phyloP scores from a whole-genome alignment of 2,329 filamentous ascomycete species.

The Aspergillus pseudoglaucus region DNA sequence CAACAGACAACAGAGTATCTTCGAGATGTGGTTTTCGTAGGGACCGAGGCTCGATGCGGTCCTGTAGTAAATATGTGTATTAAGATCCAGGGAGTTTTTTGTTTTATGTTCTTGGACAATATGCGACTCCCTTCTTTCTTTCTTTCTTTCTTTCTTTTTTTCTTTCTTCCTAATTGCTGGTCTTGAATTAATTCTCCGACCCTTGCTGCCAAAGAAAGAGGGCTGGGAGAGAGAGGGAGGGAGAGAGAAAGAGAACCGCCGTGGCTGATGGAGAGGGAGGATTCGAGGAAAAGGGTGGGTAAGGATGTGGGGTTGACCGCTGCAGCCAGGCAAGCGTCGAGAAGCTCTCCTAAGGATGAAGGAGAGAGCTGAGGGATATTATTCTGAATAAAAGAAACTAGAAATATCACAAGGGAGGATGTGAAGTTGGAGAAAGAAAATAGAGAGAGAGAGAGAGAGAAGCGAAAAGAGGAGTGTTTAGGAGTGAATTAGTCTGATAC shows the following conservation, averaged over 20 bases:
- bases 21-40: too few relatives aligned
- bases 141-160: background rate
- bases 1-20: too few relatives aligned
- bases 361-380: background rate
- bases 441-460: background rate
- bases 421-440: background rate
- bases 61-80: too few relatives aligned
- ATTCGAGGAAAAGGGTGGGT: constrained; percentile 6
- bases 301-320: constrained; percentile 20
- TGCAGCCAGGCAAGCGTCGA: constrained; percentile 26
- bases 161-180: background rate
- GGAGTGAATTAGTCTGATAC: background rate
- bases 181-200: constrained; percentile 3
- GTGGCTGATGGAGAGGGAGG: constrained; percentile 4
- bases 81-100: too few relatives aligned
- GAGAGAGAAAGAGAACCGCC: constrained; percentile 4
- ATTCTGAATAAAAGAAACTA: background rate
- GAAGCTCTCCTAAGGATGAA: background rate
- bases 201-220: constrained; percentile 6
- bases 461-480: background rate
- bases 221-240: constrained; percentile 4
- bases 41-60: too few relatives aligned
- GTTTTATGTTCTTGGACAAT: too few relatives aligned
- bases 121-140: too few relatives aligned
- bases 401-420: background rate